Evolutionary conservation across 2,329 filamentous ascomycete species (phyloP).

Genomic region (Fusarium sp.): DNA sequence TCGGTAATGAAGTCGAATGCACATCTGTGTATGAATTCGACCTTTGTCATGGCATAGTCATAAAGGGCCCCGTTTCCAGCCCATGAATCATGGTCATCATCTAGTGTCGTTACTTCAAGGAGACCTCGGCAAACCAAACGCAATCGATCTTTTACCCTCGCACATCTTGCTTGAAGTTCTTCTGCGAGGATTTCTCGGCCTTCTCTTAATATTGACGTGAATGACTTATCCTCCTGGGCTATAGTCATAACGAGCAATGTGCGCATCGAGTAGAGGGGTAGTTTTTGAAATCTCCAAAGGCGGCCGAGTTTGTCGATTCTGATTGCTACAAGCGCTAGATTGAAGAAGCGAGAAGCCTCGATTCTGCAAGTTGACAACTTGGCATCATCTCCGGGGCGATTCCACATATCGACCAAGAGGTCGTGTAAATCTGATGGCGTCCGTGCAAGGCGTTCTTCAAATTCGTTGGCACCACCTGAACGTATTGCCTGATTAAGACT

Average conservation of each 20-base stretch:
- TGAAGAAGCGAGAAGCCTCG: not conserved
- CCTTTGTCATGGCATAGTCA: accelerated
- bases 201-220: accelerated
- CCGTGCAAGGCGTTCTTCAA: not conserved
- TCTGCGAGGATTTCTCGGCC: accelerated
- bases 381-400: accelerated
- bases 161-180: not conserved
- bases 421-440: not conserved
- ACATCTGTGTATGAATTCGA: not conserved
- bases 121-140: not conserved
- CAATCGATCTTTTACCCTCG: accelerated
- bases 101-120: not conserved
- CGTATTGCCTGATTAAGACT: not conserved
- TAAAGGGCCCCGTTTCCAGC: accelerated
- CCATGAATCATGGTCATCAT: accelerated
- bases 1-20: not conserved
- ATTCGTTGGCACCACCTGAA: accelerated
- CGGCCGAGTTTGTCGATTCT: no score
- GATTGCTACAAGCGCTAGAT: accelerated
- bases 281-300: no score
- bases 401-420: not conserved
- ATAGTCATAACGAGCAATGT: not conserved
- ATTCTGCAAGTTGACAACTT: accelerated
- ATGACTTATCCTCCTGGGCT: accelerated
- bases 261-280: not conserved